Percentiles rank a stretch among this genome's conserved stretches.
These are phyloP conservation scores for Russula foetens DNA, from an alignment of 768 basidiomycete species.

Conservation along the genomic window DNA sequence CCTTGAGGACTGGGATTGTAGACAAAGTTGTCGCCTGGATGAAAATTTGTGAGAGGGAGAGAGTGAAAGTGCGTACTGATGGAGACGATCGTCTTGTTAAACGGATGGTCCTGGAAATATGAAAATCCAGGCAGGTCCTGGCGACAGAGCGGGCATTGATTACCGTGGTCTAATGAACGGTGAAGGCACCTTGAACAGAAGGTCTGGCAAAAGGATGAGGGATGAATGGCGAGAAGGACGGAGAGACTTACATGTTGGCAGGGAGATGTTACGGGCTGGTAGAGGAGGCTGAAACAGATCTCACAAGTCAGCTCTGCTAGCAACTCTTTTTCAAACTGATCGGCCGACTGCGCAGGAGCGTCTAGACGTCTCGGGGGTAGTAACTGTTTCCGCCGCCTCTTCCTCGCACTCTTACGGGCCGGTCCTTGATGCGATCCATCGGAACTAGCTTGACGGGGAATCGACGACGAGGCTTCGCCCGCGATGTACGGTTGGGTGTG, in stretches of 20 bases:
- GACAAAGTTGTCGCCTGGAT: constrained; percentile 2
- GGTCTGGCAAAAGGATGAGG: constrained; percentile 42
- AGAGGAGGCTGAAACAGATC: constrained; percentile 80
- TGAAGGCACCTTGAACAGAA: constrained; percentile 88
- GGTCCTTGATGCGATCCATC: constrained; percentile 13
- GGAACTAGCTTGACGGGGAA: constrained; percentile 4
- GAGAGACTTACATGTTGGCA: constrained; percentile 76
- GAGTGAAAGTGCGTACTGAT: constrained; percentile 41
- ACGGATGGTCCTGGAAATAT: constrained; percentile 74
- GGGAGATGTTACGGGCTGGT: constrained; percentile 84
- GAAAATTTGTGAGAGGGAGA: background rate
- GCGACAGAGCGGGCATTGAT: constrained; percentile 81
- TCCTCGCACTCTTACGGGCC: constrained; percentile 24
- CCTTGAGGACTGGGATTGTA: constrained; percentile 45
- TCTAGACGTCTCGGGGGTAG: constrained; percentile 26
- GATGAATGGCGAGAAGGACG: constrained; percentile 7
- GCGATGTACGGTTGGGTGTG: constrained; percentile 24
- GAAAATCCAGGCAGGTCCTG: constrained; percentile 63
- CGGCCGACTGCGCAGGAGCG: constrained; percentile 24
- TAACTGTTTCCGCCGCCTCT: constrained; percentile 24
- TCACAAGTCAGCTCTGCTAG: constrained; percentile 75
- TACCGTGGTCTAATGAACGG: constrained; percentile 80
- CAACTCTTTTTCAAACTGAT: constrained; percentile 52
- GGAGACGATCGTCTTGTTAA: constrained; percentile 62
- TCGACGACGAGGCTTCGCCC: constrained; percentile 26